A percentile compares a stretch with the other conserved stretches of the same genome.
Conservation (phyloP, 768 basidiomycete genomes). For the Podaxis carcinomalis region DNA sequence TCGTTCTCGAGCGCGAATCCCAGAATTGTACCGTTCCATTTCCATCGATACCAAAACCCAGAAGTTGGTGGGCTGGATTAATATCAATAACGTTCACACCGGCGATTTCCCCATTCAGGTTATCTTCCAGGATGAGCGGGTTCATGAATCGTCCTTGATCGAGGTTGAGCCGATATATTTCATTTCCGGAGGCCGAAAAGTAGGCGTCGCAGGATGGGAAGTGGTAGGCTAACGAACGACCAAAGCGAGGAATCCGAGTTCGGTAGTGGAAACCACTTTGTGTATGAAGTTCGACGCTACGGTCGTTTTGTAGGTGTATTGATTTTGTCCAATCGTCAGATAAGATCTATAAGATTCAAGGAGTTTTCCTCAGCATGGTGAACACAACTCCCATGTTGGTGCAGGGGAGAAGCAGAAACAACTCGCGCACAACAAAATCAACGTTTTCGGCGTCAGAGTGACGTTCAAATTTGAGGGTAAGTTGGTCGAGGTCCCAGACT, state of each 20-base stretch:
- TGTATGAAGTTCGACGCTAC: constrained; percentile 92
- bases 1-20: constrained; percentile 83
- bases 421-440: constrained; percentile 91
- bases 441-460: constrained; percentile 97
- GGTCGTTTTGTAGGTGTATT: constrained; percentile 93
- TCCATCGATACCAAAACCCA: constrained; percentile 87
- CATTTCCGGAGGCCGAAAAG: constrained; percentile 77
- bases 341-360: constrained; percentile 54
- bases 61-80: constrained; percentile 88
- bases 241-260: constrained; percentile 91
- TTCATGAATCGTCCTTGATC: constrained; percentile 92
- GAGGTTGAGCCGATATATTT: constrained; percentile 91
- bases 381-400: constrained; percentile 1
- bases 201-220: constrained; percentile 91
- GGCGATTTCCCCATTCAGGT: constrained; percentile 50
- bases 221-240: constrained; percentile 89
- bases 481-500: constrained; percentile 91
- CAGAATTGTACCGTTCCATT: constrained; percentile 90
- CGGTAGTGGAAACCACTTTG: constrained; percentile 92
- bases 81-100: constrained; percentile 93
- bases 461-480: constrained; percentile 92
- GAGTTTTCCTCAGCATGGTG: not conserved
- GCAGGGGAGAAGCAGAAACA: constrained; percentile 11
- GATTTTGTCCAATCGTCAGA: constrained; percentile 99
- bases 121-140: constrained; percentile 59